Percentiles rank a stretch among this genome's conserved stretches.
These are phyloP conservation scores for Globisporangium irregulare DNA, from an alignment of 352 stramenopile genomes.

Conservation along the genomic window DNA sequence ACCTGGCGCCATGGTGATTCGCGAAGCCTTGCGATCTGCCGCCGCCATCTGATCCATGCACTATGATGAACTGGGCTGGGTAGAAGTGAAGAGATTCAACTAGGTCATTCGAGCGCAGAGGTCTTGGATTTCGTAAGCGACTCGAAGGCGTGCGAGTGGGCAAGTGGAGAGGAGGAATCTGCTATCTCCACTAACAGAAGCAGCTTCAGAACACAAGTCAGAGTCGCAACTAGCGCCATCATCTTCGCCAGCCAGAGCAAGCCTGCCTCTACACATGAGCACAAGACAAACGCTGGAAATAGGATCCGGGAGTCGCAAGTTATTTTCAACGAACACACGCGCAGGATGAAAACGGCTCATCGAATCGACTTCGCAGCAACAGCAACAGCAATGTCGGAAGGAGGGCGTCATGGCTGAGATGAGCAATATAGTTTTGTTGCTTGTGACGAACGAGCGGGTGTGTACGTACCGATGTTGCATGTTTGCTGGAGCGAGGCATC, in stretches of 20 bases:
- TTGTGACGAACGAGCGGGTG: neutral
- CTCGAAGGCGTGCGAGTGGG: neutral
- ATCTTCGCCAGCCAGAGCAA: neutral
- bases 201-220: neutral
- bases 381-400: neutral
- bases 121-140: neutral
- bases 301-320: neutral
- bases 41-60: conserved; percentile 8
- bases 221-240: neutral
- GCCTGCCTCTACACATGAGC: neutral
- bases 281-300: neutral
- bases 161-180: neutral
- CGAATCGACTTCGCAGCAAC: neutral
- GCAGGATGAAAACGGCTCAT: neutral
- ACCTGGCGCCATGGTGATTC: conserved; percentile 18
- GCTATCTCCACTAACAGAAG: neutral
- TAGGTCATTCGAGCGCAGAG: neutral
- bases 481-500: neutral
- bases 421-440: neutral
- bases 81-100: neutral
- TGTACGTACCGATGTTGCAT: neutral
- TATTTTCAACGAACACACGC: neutral
- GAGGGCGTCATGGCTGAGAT: neutral
- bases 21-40: conserved; percentile 12
- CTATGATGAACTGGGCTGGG: neutral